Evolutionary conservation across 768 basidiomycete species (phyloP).

Genomic region (Auricularia sp.): DNA sequence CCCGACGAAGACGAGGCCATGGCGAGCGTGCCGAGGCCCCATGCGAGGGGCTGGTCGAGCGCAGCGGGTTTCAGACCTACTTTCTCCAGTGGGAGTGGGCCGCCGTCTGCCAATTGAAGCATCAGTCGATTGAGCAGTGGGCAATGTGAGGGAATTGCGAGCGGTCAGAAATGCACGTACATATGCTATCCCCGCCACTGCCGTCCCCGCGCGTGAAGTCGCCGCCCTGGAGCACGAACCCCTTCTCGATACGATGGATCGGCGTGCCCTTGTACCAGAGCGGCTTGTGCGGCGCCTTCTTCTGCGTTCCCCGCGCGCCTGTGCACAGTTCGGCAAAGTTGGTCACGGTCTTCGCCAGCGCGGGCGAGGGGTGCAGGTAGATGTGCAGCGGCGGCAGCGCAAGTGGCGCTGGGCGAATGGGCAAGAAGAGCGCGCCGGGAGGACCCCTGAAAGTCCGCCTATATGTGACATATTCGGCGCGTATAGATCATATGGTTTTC

Average conservation of each 20-base stretch:
- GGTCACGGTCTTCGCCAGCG: constrained; percentile 34
- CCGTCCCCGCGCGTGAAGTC: constrained; percentile 46
- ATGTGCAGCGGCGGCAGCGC: constrained; percentile 32
- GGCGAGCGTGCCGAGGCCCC: constrained; percentile 34
- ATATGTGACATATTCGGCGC: too few species aligned
- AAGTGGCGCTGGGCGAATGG: constrained; percentile 28
- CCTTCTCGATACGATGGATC: constrained; percentile 38
- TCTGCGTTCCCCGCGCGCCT: constrained; percentile 35
- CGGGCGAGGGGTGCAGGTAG: constrained; percentile 28
- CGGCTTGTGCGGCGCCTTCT: constrained; percentile 36
- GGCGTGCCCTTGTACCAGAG: constrained; percentile 35
- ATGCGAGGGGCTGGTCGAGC: constrained; percentile 11
- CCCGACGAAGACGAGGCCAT: constrained; percentile 39
- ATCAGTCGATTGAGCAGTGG: neutral
- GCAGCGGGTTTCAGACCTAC: constrained; percentile 31
- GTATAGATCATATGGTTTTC: too few species aligned
- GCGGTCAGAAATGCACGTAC: constrained; percentile 20
- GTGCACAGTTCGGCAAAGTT: constrained; percentile 43
- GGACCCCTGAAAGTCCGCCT: too few species aligned
- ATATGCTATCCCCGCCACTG: constrained; percentile 35
- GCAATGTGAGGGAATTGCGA: neutral
- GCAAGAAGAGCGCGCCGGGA: constrained; percentile 24
- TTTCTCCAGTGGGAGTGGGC: constrained; percentile 25
- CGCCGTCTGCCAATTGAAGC: constrained; percentile 5
- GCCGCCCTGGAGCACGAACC: constrained; percentile 45